Evolutionary conservation across 1,139 yeast genomes (phyloP).

Genomic region (Taphrina wiesneri): DNA sequence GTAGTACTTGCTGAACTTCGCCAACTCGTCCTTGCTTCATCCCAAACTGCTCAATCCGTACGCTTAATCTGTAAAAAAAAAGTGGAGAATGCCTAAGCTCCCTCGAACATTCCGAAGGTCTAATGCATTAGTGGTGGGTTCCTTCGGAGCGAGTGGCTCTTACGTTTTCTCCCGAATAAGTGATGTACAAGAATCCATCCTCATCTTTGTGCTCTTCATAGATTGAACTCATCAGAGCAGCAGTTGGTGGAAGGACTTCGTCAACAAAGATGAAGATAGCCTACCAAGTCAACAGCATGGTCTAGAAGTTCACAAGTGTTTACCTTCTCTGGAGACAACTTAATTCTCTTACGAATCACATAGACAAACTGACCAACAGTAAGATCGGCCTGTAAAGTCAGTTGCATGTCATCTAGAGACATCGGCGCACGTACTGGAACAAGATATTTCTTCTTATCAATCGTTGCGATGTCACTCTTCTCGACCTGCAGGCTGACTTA

Average conservation of each 20-base stretch:
- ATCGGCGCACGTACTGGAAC: constrained; percentile 58
- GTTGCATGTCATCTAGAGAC: background rate
- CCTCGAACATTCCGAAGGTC: constrained; percentile 1
- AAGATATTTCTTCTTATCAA: constrained; percentile 93
- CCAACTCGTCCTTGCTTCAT: background rate
- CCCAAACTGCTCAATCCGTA: background rate
- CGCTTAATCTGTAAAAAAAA: background rate
- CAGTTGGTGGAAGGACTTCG: constrained; percentile 96
- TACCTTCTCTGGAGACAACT: constrained; percentile 95
- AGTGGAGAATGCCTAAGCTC: background rate
- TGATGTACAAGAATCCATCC: constrained; percentile 92
- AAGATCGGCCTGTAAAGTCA: constrained; percentile 60
- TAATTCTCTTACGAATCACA: constrained; percentile 92
- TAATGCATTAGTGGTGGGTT: background rate
- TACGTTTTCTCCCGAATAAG: constrained; percentile 58
- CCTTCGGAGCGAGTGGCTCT: background rate
- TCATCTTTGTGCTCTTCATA: constrained; percentile 97
- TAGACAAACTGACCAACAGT: constrained; percentile 98
- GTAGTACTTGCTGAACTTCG: background rate
- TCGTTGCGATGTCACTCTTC: constrained; percentile 92
- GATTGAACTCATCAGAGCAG: constrained; percentile 90
- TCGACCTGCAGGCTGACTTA: constrained; percentile 51
- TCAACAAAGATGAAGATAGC: constrained; percentile 50
- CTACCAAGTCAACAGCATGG: background rate
- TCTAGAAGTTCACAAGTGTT: background rate